Percentiles rank a stretch among this genome's conserved stretches.
Evolutionary conservation across 768 basidiomycete genomes (phyloP).

Genomic region (Flagelloscypha sp.): DNA sequence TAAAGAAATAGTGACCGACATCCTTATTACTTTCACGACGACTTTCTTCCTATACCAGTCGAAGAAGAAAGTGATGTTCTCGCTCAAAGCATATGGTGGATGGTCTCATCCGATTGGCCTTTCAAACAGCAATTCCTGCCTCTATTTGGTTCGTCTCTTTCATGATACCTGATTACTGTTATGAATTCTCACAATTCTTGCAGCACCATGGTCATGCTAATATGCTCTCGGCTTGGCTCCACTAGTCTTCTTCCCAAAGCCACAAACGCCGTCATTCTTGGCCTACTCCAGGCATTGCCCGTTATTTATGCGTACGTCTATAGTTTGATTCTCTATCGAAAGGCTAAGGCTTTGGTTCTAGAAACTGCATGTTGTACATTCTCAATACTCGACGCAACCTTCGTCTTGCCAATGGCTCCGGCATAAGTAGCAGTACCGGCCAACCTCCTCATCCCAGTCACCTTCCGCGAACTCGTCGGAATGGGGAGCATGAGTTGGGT

Average conservation of each 20-base stretch:
- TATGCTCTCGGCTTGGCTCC: constrained; percentile 3
- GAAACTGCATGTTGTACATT: too few relatives aligned
- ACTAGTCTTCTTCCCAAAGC: constrained; percentile 1
- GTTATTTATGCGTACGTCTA: constrained; percentile 2
- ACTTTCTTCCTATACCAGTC: constrained; percentile 1
- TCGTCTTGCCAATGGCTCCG: not conserved
- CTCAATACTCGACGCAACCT: too few relatives aligned
- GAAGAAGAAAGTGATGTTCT: not conserved
- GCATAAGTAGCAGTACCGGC: too few relatives aligned
- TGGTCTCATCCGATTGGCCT: not conserved
- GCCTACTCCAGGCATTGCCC: constrained; percentile 1
- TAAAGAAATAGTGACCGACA: constrained; percentile 1
- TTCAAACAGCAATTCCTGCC: not conserved
- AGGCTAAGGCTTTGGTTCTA: too few relatives aligned
- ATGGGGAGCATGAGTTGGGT: too few relatives aligned
- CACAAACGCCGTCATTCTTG: not conserved
- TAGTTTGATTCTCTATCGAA: too few relatives aligned
- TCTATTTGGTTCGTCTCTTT: not conserved
- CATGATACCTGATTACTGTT: too few relatives aligned
- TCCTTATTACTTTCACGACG: constrained; percentile 6
- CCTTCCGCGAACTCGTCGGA: too few relatives aligned
- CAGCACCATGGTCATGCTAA: not conserved
- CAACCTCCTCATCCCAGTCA: too few relatives aligned
- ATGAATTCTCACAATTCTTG: too few relatives aligned
- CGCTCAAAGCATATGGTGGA: constrained; percentile 1